These are phyloP conservation scores for Prunus kanzakura DNA, from an alignment of 306 rosid genomes.

Conservation along the genomic window DNA sequence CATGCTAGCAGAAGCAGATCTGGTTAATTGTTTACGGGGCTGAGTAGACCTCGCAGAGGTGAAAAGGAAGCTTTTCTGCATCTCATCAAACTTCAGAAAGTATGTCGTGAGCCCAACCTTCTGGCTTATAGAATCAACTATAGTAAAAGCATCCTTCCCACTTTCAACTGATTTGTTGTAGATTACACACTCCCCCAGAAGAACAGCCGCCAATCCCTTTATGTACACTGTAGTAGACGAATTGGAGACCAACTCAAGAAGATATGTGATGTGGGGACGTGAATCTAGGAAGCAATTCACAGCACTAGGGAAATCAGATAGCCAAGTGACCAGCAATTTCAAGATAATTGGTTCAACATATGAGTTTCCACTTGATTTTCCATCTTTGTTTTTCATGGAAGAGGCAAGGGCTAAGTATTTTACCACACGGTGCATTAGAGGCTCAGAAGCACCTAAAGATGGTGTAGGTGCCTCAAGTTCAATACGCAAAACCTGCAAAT, in stretches of 20 bases:
- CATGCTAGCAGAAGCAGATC: conserved; percentile 90
- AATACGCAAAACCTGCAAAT: conserved; percentile 66
- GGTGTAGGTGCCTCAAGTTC: conserved; percentile 78
- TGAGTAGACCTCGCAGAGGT: conserved; percentile 48
- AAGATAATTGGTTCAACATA: conserved; percentile 66
- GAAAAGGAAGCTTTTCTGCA: conserved; percentile 66
- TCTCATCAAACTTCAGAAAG: conserved; percentile 81
- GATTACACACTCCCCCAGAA: conserved; percentile 92
- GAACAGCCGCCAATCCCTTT: conserved; percentile 78
- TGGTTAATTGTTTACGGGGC: conserved; percentile 50
- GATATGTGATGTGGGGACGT: conserved; percentile 82
- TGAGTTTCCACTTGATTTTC: conserved; percentile 54
- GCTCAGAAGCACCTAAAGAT: conserved; percentile 79
- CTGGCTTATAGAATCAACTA: conserved; percentile 82
- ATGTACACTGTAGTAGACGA: conserved; percentile 62
- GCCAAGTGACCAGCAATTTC: conserved; percentile 81
- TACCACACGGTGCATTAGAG: conserved; percentile 80
- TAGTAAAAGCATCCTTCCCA: conserved; percentile 68
- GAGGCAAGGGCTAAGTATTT: conserved; percentile 83
- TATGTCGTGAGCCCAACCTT: conserved; percentile 82
- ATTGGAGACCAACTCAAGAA: conserved; percentile 79
- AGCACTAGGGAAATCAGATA: conserved; percentile 78
- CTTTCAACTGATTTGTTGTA: conserved; percentile 66
- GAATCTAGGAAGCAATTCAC: conserved; percentile 89
- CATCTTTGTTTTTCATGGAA: conserved; percentile 72